Evolutionary conservation across 1,284 basidiomycete species (phyloP).

Genomic region (Exobasidium rhododendri): DNA sequence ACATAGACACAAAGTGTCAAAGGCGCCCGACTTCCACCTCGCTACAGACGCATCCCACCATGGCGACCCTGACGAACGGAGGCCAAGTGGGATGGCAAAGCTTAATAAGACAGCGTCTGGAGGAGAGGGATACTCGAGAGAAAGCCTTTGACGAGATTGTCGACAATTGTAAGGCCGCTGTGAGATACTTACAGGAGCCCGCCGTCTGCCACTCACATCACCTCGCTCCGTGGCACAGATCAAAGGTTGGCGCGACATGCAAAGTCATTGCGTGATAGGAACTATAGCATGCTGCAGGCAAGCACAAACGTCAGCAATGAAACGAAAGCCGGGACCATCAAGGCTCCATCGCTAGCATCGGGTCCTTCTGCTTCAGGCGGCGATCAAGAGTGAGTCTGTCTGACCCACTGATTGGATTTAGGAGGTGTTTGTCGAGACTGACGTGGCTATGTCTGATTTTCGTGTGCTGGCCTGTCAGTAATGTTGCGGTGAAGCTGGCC

Average conservation of each 20-base stretch:
- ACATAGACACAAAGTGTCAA: no score
- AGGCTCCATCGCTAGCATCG: constrained; percentile 12
- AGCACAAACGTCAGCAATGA: neutral
- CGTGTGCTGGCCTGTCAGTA: constrained; percentile 42
- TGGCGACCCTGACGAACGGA: neutral
- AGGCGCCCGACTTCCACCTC: no score
- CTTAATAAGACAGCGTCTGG: constrained; percentile 32
- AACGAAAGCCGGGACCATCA: constrained; percentile 17
- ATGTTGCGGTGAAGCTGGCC: constrained; percentile 76
- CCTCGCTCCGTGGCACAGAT: no score
- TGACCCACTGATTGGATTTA: constrained; percentile 11
- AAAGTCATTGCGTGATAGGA: constrained; percentile 30
- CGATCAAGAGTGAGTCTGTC: constrained; percentile 6
- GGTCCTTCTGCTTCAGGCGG: constrained; percentile 5
- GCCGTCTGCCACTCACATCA: no score
- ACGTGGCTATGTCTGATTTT: constrained; percentile 1
- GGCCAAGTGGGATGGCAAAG: constrained; percentile 28
- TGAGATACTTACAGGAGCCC: constrained; percentile 19
- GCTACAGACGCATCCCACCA: no score
- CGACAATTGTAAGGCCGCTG: constrained; percentile 33
- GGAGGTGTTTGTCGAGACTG: neutral
- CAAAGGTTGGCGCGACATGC: constrained; percentile 31
- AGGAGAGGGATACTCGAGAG: constrained; percentile 36
- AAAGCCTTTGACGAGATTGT: constrained; percentile 36
- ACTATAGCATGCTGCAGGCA: constrained; percentile 24